These are phyloP conservation scores for Acanthamoeba divionensis DNA, from an alignment of 208 protist genomes.

Conservation along the genomic window DNA sequence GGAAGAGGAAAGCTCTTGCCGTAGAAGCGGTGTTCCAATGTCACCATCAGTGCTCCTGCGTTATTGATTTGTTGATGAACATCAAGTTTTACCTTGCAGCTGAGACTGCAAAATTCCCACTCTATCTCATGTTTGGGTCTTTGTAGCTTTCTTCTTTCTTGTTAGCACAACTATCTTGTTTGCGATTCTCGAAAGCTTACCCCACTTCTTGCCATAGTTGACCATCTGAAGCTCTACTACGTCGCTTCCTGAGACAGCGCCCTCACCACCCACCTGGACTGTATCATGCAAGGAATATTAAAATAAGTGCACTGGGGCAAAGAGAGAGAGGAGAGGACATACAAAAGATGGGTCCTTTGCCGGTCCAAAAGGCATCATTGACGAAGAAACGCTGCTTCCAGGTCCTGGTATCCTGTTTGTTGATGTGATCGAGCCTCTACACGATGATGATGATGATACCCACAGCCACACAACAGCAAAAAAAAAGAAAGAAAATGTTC, in stretches of 20 bases:
- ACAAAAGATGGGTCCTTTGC: conserved; percentile 41
- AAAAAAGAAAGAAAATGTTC: neutral
- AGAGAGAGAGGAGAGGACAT: neutral
- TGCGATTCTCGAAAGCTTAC: neutral
- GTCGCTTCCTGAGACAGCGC: neutral
- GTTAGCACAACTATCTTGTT: neutral
- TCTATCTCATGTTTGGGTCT: neutral
- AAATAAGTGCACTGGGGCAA: neutral
- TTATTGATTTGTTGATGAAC: neutral
- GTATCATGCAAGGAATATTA: neutral
- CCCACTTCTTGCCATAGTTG: conserved; percentile 57
- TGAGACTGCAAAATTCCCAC: neutral
- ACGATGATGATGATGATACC: no score
- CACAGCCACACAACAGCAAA: neutral
- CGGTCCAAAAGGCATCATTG: conserved; percentile 4
- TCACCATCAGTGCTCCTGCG: conserved; percentile 62
- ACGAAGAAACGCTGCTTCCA: conserved; percentile 40
- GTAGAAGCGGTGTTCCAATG: conserved; percentile 74
- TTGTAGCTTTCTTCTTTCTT: neutral
- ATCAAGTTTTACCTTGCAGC: neutral
- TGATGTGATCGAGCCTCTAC: conserved; percentile 18
- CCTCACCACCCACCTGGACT: conserved; percentile 62
- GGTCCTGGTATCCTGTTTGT: neutral
- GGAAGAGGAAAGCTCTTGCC: conserved; percentile 52
- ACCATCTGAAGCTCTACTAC: conserved; percentile 52